Evolutionary conservation across 768 basidiomycete species (phyloP).

Genomic region (Steccherinum ochraceum): DNA sequence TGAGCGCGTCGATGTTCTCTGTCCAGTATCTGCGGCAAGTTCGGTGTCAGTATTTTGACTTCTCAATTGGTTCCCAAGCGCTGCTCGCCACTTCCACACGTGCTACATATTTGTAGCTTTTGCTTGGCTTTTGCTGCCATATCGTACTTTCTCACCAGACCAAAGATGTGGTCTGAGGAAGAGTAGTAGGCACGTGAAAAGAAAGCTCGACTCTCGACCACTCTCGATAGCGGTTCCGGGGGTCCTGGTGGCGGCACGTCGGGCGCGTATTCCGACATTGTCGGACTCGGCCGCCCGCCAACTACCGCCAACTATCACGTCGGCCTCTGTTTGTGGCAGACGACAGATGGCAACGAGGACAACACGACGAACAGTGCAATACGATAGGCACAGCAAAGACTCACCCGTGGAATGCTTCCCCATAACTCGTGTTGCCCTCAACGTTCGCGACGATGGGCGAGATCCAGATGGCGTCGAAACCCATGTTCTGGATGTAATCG

Average conservation of each 20-base stretch:
- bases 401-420: slow-evolving; percentile 53
- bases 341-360: not conserved
- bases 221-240: too few relatives aligned
- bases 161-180: too few relatives aligned
- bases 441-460: slow-evolving; percentile 48
- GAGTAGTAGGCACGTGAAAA: too few relatives aligned
- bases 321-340: too few relatives aligned
- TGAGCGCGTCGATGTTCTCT: slow-evolving; percentile 39
- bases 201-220: too few relatives aligned
- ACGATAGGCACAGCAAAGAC: slow-evolving; percentile 9
- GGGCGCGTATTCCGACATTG: too few relatives aligned
- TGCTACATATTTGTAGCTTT: not conserved
- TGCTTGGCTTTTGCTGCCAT: too few relatives aligned
- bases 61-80: not conserved
- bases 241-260: too few relatives aligned
- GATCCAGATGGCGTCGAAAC: slow-evolving; percentile 56
- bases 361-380: not conserved
- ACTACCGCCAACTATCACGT: too few relatives aligned
- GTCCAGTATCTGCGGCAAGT: slow-evolving; percentile 41
- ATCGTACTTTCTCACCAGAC: too few relatives aligned
- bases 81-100: not conserved
- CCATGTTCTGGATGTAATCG: slow-evolving; percentile 60
- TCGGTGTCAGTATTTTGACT: not conserved
- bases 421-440: slow-evolving; percentile 40
- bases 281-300: too few relatives aligned